Evolutionary conservation across 164 flowering plant species (phyloP).

Genomic region (Chloranthus sessilifolius): DNA sequence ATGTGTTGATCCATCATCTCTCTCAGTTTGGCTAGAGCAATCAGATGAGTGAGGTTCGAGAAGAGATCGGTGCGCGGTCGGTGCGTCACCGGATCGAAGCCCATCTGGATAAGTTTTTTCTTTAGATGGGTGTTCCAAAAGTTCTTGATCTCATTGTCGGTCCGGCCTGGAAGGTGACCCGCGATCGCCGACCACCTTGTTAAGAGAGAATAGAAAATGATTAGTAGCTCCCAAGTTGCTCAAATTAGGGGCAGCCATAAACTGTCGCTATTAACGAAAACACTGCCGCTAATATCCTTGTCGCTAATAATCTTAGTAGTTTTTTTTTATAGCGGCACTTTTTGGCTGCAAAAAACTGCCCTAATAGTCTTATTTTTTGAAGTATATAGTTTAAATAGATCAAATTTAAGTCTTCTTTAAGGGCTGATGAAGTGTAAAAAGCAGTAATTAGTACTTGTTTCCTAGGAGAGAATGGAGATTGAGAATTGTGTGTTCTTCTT

Average conservation of each 20-base stretch:
- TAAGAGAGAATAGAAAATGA: too few species aligned
- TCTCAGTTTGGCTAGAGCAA: conserved; percentile 56
- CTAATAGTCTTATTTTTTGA: too few species aligned
- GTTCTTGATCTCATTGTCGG: conserved; percentile 79
- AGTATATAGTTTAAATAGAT: too few species aligned
- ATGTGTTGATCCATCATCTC: conserved; percentile 39
- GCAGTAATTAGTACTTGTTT: conserved; percentile 72
- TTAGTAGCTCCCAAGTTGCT: too few species aligned
- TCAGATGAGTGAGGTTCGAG: conserved; percentile 51
- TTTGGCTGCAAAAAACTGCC: too few species aligned
- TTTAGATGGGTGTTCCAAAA: conserved; percentile 83
- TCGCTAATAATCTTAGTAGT: too few species aligned
- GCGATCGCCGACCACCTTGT: conserved; percentile 84
- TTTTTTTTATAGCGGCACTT: too few species aligned
- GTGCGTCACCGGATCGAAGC: conserved; percentile 76
- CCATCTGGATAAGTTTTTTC: conserved; percentile 80
- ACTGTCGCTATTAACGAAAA: too few species aligned
- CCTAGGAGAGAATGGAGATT: conserved; percentile 70
- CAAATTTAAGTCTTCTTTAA: too few species aligned
- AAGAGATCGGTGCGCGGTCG: conserved; percentile 64
- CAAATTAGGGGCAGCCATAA: too few species aligned
- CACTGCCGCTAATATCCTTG: too few species aligned
- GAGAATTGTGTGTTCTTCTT: conserved; percentile 65
- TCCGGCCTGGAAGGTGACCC: conserved; percentile 63
- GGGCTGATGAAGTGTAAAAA: too few species aligned